A percentile compares a stretch with the other conserved stretches of the same genome.
Conservation (phyloP, 2,329 filamentous ascomycete genomes). For the Pseudomassariella vexata region DNA sequence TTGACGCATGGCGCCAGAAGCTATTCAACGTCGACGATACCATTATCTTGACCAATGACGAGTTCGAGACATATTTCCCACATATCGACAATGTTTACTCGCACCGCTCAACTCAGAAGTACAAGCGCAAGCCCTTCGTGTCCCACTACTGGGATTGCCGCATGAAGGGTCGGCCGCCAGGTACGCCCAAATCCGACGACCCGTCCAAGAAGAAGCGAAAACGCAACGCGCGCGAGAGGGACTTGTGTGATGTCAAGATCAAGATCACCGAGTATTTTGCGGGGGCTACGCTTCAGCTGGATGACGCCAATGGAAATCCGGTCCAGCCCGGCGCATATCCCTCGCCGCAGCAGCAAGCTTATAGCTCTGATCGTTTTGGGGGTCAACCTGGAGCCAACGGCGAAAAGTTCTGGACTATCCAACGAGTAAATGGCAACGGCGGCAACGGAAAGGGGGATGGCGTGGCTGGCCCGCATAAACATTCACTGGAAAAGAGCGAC, state of each 20-base stretch:
- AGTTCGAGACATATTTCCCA: constrained; percentile 79
- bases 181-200: constrained; percentile 73
- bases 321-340: constrained; percentile 13
- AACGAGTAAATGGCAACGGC: constrained; percentile 72
- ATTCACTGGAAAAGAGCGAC: constrained; percentile 67
- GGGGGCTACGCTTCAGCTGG: constrained; percentile 34
- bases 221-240: constrained; percentile 65
- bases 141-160: constrained; percentile 84
- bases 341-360: constrained; percentile 16
- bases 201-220: constrained; percentile 80
- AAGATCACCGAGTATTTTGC: constrained; percentile 78
- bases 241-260: constrained; percentile 83
- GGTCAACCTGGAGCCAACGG: constrained; percentile 36
- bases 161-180: constrained; percentile 71
- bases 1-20: constrained; percentile 64
- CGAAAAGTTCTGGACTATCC: constrained; percentile 65
- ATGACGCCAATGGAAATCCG: constrained; percentile 17
- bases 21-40: constrained; percentile 71
- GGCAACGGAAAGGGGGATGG: constrained; percentile 67
- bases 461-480: constrained; percentile 67
- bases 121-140: constrained; percentile 77
- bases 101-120: constrained; percentile 73
- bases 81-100: constrained; percentile 83
- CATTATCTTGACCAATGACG: constrained; percentile 66
- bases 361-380: constrained; percentile 13